Evolutionary conservation across 495 filamentous ascomycete genomes (phyloP).

Genomic region (Aspergillus hancockii): DNA sequence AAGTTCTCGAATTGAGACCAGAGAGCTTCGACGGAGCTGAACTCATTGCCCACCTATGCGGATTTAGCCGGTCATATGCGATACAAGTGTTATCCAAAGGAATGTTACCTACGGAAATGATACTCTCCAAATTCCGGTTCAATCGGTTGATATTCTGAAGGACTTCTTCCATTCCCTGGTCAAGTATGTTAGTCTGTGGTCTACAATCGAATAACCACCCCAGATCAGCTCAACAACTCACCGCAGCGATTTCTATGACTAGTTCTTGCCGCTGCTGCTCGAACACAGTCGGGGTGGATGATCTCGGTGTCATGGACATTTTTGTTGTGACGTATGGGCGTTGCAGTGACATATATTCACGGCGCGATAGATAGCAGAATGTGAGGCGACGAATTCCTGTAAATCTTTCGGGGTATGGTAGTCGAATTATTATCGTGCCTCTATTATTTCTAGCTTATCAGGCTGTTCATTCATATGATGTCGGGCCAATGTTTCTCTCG

Average conservation of each 20-base stretch:
- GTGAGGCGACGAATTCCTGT: background rate
- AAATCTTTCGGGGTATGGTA: background rate
- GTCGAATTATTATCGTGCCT: background rate
- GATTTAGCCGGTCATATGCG: background rate
- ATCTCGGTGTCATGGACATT: constrained; percentile 25
- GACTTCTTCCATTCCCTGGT: constrained; percentile 85
- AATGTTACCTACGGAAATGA: constrained; percentile 70
- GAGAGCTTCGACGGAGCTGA: constrained; percentile 90
- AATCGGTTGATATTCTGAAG: constrained; percentile 95
- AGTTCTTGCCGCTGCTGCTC: constrained; percentile 80
- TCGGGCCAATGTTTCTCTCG: background rate
- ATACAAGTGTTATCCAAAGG: background rate
- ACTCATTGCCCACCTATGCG: constrained; percentile 86
- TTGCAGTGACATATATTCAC: background rate
- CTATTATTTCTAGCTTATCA: background rate
- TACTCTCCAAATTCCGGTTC: constrained; percentile 87
- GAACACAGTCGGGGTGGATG: constrained; percentile 53
- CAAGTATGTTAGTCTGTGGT: background rate
- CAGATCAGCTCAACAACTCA: constrained; percentile 39
- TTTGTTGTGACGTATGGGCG: background rate
- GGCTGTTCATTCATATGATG: background rate
- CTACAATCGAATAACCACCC: too few relatives aligned
- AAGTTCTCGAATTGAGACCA: constrained; percentile 98
- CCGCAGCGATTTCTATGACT: constrained; percentile 75
- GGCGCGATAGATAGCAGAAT: background rate